phyloP scores from a whole-genome alignment of 768 basidiomycete species.

The Lactifluus volemus region DNA sequence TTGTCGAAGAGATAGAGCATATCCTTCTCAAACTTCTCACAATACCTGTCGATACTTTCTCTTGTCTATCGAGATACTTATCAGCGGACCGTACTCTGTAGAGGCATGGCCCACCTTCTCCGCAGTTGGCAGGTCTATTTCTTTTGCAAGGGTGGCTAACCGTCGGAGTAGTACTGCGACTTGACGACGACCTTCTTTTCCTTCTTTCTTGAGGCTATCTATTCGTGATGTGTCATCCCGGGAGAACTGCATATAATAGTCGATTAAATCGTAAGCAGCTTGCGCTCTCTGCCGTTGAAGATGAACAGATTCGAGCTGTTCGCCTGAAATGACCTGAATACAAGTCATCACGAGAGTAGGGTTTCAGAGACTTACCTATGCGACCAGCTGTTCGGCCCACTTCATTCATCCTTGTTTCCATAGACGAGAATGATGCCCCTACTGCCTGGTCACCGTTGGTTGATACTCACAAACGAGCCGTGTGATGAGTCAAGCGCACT shows the following conservation, averaged over 20 bases:
- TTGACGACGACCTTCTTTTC: conserved; percentile 78
- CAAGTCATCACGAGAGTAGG: conserved; percentile 1
- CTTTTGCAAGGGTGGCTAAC: conserved; percentile 81
- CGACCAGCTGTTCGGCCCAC: conserved; percentile 91
- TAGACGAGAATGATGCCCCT: conserved; percentile 75
- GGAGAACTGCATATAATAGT: conserved; percentile 89
- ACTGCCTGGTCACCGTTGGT: conserved; percentile 50
- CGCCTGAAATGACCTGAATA: conserved; percentile 44
- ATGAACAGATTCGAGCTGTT: conserved; percentile 92
- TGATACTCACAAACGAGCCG: not conserved
- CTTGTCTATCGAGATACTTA: conserved; percentile 50
- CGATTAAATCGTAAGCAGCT: conserved; percentile 87
- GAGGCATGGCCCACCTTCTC: conserved; percentile 51
- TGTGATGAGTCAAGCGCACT: conserved; percentile 36
- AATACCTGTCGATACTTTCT: conserved; percentile 91
- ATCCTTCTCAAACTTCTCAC: conserved; percentile 98
- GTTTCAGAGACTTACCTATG: conserved; percentile 51
- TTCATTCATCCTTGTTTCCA: conserved; percentile 87
- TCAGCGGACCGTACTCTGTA: not conserved
- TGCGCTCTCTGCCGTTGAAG: conserved; percentile 87
- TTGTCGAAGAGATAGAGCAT: conserved; percentile 94
- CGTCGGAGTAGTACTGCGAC: conserved; percentile 83
- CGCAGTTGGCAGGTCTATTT: conserved; percentile 79
- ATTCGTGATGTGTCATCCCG: conserved; percentile 67
- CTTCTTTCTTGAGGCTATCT: conserved; percentile 77